phyloP scores from a whole-genome alignment of 2,329 filamentous ascomycete genomes.

The Diplocarpon rosae region DNA sequence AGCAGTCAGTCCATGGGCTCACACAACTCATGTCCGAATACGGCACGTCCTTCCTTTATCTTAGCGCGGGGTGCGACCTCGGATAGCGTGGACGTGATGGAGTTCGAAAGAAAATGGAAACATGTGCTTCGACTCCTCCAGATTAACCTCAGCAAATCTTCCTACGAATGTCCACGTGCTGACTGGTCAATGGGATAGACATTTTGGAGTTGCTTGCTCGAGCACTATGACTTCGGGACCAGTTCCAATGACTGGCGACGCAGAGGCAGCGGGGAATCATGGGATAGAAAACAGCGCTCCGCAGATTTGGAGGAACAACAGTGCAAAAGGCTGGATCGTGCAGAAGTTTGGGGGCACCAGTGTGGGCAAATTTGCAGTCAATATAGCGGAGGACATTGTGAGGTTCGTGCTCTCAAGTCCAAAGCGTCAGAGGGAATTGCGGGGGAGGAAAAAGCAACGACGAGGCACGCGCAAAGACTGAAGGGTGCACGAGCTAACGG shows the following conservation, averaged over 20 bases:
- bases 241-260: slow-evolving; percentile 1
- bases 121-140: slow-evolving; percentile 3
- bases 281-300: slow-evolving; percentile 1
- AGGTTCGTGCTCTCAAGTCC: slow-evolving; percentile 32
- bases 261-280: slow-evolving; percentile 2
- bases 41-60: background rate
- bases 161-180: background rate
- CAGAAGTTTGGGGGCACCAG: slow-evolving; percentile 95
- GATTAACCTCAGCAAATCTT: background rate
- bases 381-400: slow-evolving; percentile 64
- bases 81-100: background rate
- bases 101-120: background rate
- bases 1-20: no score
- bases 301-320: slow-evolving; percentile 25
- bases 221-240: slow-evolving; percentile 4
- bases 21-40: no score
- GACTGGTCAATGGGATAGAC: background rate
- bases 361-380: slow-evolving; percentile 82
- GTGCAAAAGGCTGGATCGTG: slow-evolving; percentile 56
- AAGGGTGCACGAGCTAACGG: slow-evolving; percentile 3
- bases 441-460: slow-evolving; percentile 8
- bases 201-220: background rate
- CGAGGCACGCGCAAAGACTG: background rate
- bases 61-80: slow-evolving; percentile 3
- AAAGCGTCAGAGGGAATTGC: background rate